Conservation (phyloP, 2,329 filamentous ascomycete genomes). For the Chaetomiaceae sp. region DNA sequence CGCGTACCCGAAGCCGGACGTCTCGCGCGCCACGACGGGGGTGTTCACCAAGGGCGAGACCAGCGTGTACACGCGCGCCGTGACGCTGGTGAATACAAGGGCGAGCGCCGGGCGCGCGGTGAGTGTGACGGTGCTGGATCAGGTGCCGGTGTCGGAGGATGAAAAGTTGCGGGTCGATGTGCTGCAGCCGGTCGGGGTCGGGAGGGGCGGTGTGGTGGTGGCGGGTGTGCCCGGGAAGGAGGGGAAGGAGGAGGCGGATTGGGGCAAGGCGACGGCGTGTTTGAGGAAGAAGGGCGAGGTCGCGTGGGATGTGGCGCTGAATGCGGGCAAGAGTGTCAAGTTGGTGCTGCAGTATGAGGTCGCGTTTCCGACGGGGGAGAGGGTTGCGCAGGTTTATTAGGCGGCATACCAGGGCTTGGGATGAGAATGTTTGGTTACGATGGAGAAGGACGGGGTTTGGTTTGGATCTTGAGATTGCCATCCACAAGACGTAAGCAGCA, state of each 20-base stretch:
- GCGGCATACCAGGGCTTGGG: too few species aligned
- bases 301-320: slow-evolving; percentile 51
- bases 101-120: slow-evolving; percentile 33
- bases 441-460: too few species aligned
- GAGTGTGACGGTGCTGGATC: slow-evolving; percentile 49
- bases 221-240: slow-evolving; percentile 22
- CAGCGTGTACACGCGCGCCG: slow-evolving; percentile 42
- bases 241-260: slow-evolving; percentile 34
- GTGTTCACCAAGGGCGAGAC: slow-evolving; percentile 50
- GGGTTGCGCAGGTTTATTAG: slow-evolving; percentile 24
- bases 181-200: slow-evolving; percentile 41
- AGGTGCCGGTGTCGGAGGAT: slow-evolving; percentile 57
- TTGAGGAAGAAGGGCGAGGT: slow-evolving; percentile 54
- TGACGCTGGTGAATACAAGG: slow-evolving; percentile 47
- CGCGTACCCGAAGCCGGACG: slow-evolving; percentile 49
- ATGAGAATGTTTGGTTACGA: too few species aligned
- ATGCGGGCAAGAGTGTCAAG: slow-evolving; percentile 51
- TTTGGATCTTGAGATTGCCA: too few species aligned
- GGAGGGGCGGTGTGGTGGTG: slow-evolving; percentile 16
- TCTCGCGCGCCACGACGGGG: slow-evolving; percentile 44
- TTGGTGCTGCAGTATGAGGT: slow-evolving; percentile 57
- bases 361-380: slow-evolving; percentile 46
- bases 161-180: slow-evolving; percentile 50
- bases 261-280: slow-evolving; percentile 49
- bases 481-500: too few species aligned